Base-by-base conservation (phyloP, 31 red algal genomes). In the Endocladia muricata region DNA sequence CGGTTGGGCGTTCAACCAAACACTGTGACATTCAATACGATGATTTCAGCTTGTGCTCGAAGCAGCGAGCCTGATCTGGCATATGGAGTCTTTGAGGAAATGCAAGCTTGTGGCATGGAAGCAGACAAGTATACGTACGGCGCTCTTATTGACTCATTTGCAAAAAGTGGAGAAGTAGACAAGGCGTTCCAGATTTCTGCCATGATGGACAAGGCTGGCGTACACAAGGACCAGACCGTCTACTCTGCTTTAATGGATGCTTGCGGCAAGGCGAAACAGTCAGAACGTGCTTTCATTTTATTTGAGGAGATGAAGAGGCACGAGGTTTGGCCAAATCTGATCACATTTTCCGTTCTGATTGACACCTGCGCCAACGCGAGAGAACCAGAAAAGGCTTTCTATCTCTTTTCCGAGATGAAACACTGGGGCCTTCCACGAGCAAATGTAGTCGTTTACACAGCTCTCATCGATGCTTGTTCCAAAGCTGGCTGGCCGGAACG, bases 301-400 rank as follows among this genome's bases (percentile, higher is more conserved):
- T 93, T 74, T 74, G 89, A 93, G 49, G 75, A 79, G 52, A 93
- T 93, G 89, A 93, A 85, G 41, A 41, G 67, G 30, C 41, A 70
- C 4, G 89, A 67, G n/a, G 63, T 91, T 17, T 78, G 79, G 88
- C 88, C 88, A 28, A 91, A 91, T 61, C 3, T 77, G 59, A 41
- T 83, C n/a, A 77, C 73, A 2, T 91, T 91, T 39, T 49, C 78
- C 23, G 79, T 83, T 3, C 60, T 91, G 13, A 91, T 91, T 57
- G 79, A 83, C 37, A 78, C 59, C 8, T 91, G 88, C 65, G 78
- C 88, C 2, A 71, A 58, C 33, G 60, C 78, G 49, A 71, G 64
- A 26, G 26, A 78, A n/a, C 78, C 79, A 15, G 68, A 91, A 34
- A 51, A 64, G 22, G 89, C 89, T 7, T 83, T 84, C 58, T 28